phyloP scores from a whole-genome alignment of 1,139 yeast genomes.

The Candida dubliniensis region DNA sequence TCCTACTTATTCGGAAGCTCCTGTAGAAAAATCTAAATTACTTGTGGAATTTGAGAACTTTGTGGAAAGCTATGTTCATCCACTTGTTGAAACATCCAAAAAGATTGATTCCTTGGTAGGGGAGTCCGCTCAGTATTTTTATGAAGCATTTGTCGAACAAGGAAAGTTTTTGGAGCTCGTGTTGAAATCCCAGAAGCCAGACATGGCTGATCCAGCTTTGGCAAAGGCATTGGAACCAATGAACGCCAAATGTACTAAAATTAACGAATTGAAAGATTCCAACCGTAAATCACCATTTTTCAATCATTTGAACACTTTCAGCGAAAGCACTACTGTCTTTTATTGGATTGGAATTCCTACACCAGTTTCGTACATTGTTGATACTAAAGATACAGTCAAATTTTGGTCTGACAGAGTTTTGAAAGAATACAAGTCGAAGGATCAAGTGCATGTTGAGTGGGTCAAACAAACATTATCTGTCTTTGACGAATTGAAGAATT shows the following conservation, averaged over 20 bases:
- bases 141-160: constrained; percentile 62
- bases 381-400: constrained; percentile 86
- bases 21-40: constrained; percentile 39
- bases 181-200: constrained; percentile 64
- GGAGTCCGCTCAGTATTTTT: constrained; percentile 57
- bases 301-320: constrained; percentile 76
- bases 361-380: constrained; percentile 71
- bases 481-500: constrained; percentile 67
- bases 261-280: constrained; percentile 67
- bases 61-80: constrained; percentile 52
- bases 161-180: constrained; percentile 60
- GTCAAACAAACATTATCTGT: constrained; percentile 62
- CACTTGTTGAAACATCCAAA: constrained; percentile 59
- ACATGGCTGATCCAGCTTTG: constrained; percentile 51
- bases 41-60: constrained; percentile 56
- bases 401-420: constrained; percentile 91
- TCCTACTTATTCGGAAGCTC: constrained; percentile 15
- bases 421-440: constrained; percentile 77
- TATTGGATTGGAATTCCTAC: constrained; percentile 86
- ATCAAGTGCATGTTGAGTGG: constrained; percentile 73
- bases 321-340: constrained; percentile 86
- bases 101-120: constrained; percentile 64
- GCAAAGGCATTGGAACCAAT: constrained; percentile 66
- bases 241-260: constrained; percentile 57
- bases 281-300: constrained; percentile 65